Evolutionary conservation across 2,329 filamentous ascomycete genomes (phyloP), one percentile per base, ranked within the genome.

Genomic region (Diaporthe amygdali): DNA sequence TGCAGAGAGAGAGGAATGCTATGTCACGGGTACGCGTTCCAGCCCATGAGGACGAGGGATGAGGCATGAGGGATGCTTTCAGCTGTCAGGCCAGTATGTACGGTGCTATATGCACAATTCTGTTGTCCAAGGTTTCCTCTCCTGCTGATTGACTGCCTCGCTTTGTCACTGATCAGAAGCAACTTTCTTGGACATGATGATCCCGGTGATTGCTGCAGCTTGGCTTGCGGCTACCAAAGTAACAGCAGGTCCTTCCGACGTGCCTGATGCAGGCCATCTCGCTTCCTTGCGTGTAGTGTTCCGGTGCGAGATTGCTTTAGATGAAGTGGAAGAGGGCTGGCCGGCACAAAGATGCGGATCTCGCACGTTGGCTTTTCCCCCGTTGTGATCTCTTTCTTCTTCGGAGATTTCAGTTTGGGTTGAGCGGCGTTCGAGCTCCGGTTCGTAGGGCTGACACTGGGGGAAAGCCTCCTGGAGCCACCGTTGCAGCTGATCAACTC

Each of bases 401-500:
- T 54, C 49, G 59, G 41, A 37, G 47, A 52, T 41, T 56, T 46
- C 44, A 59, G 34, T 25, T 52, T 64, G 46, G 55, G 39, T 51
- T 41, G 44, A 52, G 46, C 39, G 66, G 49, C 51, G 51, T 55
- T 52, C 66, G 46, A 59, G 52, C 39, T 41, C 49, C 56, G 51
- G 66, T n/a, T 49, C 52, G 30, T 70, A 70, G 67, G 70, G 70
- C 70, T 72, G 66, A 72, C 27, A 30, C 37, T 66, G 20, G 68
- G n/a, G n/a, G 37, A 17, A 51, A 44, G 66, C 66, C 55, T 49
- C 54, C 34, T 47, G 66, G 22, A 22, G 22, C 39, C 52, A 68
- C 30, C 32, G 66, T 68, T 49, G 52, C 66, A 59, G 44, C 52
- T 68, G 66, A 47, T 49, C 41, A 59, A 32, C 39, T 12, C 15